phyloP scores from a whole-genome alignment of 192 early-diverging fungal species.

The Umbelopsis isabellina region DNA sequence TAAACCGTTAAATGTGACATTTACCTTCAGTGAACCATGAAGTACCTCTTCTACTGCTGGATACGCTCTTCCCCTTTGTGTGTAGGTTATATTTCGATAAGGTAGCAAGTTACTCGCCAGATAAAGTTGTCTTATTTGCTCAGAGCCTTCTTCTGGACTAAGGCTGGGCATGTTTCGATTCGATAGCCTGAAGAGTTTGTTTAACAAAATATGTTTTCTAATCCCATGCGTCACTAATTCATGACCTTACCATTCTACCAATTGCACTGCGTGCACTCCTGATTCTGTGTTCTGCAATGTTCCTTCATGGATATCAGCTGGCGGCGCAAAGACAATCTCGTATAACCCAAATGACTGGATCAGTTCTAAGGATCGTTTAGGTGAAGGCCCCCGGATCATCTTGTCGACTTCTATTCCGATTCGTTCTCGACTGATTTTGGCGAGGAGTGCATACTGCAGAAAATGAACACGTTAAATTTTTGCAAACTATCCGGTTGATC shows the following conservation, averaged over 20 bases:
- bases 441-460: constrained; percentile 58
- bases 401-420: constrained; percentile 93
- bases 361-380: constrained; percentile 42
- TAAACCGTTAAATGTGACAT: not conserved
- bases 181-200: constrained; percentile 3
- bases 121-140: constrained; percentile 49
- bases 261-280: constrained; percentile 43
- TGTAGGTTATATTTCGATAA: constrained; percentile 42
- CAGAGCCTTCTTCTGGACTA: not conserved
- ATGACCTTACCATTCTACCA: constrained; percentile 47
- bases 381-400: constrained; percentile 73
- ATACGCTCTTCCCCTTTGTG: constrained; percentile 49
- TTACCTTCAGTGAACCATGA: constrained; percentile 66
- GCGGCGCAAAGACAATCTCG: constrained; percentile 49
- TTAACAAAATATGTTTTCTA: not conserved
- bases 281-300: constrained; percentile 25
- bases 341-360: constrained; percentile 48
- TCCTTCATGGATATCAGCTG: constrained; percentile 37
- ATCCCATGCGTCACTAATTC: not conserved
- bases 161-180: not conserved
- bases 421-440: constrained; percentile 91
- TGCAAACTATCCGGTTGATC: no score
- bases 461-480: not conserved
- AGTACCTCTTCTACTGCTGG: constrained; percentile 54
- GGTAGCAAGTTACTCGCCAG: constrained; percentile 64